Base-by-base conservation (phyloP, 768 basidiomycete genomes). In the Suillus paluster region DNA sequence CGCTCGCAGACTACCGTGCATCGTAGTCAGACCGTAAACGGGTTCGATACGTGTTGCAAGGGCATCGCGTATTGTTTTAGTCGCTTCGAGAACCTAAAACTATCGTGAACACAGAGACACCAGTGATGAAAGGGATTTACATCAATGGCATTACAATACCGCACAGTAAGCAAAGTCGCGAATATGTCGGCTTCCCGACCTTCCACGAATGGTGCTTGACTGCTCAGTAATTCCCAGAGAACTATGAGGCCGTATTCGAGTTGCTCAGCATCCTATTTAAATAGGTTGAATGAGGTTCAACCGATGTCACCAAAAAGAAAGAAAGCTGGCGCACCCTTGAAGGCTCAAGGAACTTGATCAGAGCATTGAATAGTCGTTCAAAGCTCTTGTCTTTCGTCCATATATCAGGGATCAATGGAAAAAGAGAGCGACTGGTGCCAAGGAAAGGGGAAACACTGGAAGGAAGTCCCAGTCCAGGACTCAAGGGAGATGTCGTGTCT, bases 1-100 rank as follows among this genome's bases (percentile, higher is more conserved):
- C 12, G 83, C 72, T 33, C 85, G 85, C 46, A 94, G 70, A 68
- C 84, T 85, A 34, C 87, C 88, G 64, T 94, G 91, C 79, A 94
- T 83, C 6, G 90, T 94, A 15, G 91, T 92, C 66, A 95, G 75
- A 8, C 93, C 93, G 67, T 92, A 94, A 23, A 95, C 90, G 21
- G 94, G 90, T 64, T 92, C 94, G 66, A 90, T 84, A 64, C 84
- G 87, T 11, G 81, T 77, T 25, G 90, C 85, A 39, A 95, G 79
- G 19, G 83, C 81, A 72, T 95, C 92, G 45, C 93, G 89, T 64
- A 95, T 88, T 2, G 87, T 85, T 67, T 85, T 92, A 14, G 92
- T 93, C 5, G 91, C 93, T 71, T 94, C 91, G 58, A 93, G 80
- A 42, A 95, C 87, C 93, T 95, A 58, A 14, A 34, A 25, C 42